Base-by-base conservation (phyloP, 1,284 basidiomycete species). In the Marasmius sp. region DNA sequence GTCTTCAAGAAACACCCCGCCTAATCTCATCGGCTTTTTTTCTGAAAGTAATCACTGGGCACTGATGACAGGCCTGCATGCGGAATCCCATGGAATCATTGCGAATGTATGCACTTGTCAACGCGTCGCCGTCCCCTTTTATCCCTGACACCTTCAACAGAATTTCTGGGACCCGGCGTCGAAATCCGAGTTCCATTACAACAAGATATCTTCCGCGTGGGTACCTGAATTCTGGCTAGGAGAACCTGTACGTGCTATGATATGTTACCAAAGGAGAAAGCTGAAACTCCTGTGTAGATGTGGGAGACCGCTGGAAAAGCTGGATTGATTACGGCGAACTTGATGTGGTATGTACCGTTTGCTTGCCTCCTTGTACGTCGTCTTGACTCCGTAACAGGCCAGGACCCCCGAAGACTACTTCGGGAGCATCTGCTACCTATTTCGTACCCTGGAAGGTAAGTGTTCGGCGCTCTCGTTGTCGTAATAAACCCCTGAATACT, bases 81-180 rank as follows among this genome's bases (percentile, higher is more conserved):
- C 92, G 0, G 92, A 95, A 72, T 89, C 88, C 20, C 92, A 95
- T 72, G 95, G 95, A 6, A 95, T 97, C 58, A 84, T 97, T 11
- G 95, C 88, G 12, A 97, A 97, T 71, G 91, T 92, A 68, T 12
- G 84, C 72, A 7, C 51, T 20, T 12, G 47, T 33, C 22, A 47
- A 47, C n/a, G n/a, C 33, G 43, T 37, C 54, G 38, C 39, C 9
- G n/a, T 20, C 7, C 20, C 43, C 27, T n/a, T 41, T 12, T 57
- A 33, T 56, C 20, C 7, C 48, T 45, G 48, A 22, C 34, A 39
- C 51, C 49, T 54, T 52, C 37, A 50, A 20, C 68, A 93, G 91
- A 92, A 93, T 69, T 97, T 97, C 71, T 95, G 86, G 84, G 93
- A 94, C 71, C 93, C 92, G 0, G 71, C 71, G 6, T 79, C 80